Base-by-base conservation (phyloP, 306 rosid genomes). In the Comarum palustre region DNA sequence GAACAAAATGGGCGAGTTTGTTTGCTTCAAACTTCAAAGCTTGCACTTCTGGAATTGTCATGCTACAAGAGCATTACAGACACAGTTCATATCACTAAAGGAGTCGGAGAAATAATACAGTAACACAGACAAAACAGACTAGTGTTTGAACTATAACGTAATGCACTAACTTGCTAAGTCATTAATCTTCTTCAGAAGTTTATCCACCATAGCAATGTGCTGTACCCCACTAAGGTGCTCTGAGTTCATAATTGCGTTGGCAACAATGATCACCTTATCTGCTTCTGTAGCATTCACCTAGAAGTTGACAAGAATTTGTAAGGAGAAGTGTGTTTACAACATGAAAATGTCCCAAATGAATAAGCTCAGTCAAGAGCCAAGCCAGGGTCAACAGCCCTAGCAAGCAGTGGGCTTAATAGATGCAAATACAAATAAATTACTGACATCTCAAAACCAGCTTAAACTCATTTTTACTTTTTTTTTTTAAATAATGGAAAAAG, bases 171-270 rank as follows among this genome's bases (percentile, higher is more conserved):
- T 73, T 66, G 82, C 77, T 79, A 86, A 79, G 65, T 61, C 66
- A 61, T 89, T 85, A 48, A 88, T 83, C 69, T 71, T 88, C 81
- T 82, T 78, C 73, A 90, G 82, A 76, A 94, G 85, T 63, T 90
- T 90, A 65, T 94, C 99, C 74, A 82, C 97, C 96, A 94, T 87
- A 77, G 87, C 87, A 81, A 83, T 90, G 88, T 94, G 99, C 83
- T 91, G 95, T 29, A 80, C 96, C 74, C 79, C 88, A 77, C 90
- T 90, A 75, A 87, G 81, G 57, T 87, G 57, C 78, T 91, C 97
- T 11, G 96, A 85, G 58, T 86, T 90, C 80, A 84, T 74, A 72
- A 94, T 79, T 57, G 96, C 99, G 75, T 88, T 91, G 47, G 87
- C 85, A 5, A 84, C 86, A 5, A 90, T 59, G 60, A 91, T 86